These are phyloP conservation scores for Neurospora africana DNA, from an alignment of 495 filamentous ascomycete species.

Conservation along the genomic window DNA sequence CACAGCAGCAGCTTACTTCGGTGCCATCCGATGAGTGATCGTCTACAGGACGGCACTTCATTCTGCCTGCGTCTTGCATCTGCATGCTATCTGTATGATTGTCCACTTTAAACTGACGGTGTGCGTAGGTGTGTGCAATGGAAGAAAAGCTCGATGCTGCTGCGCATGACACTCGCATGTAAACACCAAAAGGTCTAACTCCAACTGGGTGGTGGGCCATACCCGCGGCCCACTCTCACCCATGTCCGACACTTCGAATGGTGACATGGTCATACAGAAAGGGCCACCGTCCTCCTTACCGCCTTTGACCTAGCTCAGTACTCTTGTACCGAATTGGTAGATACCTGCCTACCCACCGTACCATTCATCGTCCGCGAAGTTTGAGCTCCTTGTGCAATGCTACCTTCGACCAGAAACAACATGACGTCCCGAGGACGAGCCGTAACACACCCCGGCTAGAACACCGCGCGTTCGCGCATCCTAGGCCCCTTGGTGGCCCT, in stretches of 20 bases:
- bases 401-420: not conserved
- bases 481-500: not conserved
- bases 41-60: not conserved
- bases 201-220: not conserved
- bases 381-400: not conserved
- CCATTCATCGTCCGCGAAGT: not conserved
- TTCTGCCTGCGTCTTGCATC: not conserved
- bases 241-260: not conserved
- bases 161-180: not conserved
- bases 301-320: not conserved
- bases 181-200: not conserved
- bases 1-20: not conserved
- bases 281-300: not conserved
- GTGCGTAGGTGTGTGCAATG: not conserved
- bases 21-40: not conserved
- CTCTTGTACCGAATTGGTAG: not conserved
- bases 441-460: not conserved
- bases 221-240: not conserved
- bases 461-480: not conserved
- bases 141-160: not conserved
- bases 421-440: not conserved
- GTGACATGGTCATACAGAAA: not conserved
- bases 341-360: not conserved
- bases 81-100: not conserved
- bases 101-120: not conserved